Conservation (phyloP, 2,329 filamentous ascomycete species). For the Cytospora piceicola region DNA sequence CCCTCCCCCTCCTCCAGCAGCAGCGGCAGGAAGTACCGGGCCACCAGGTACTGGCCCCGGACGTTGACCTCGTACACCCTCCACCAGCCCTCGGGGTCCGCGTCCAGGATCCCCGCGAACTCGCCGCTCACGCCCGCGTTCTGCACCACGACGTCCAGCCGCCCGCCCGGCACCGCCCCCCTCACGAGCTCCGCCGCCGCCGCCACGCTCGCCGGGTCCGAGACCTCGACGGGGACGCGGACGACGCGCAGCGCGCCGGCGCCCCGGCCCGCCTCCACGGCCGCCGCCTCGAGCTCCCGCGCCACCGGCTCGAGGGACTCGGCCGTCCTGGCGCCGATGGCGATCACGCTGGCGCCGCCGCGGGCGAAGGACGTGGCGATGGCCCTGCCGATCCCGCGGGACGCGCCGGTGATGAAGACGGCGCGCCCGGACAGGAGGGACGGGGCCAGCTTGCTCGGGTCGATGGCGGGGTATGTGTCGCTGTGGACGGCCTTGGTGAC, state of each 20-base stretch:
- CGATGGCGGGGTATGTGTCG: slow-evolving; percentile 22
- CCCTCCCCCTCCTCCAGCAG: slow-evolving; percentile 33
- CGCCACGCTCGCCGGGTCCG: slow-evolving; percentile 1
- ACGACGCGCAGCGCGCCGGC: background rate
- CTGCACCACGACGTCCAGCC: slow-evolving; percentile 13
- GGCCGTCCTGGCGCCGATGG: slow-evolving; percentile 4
- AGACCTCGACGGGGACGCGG: slow-evolving; percentile 1
- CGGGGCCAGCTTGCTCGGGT: slow-evolving; percentile 10
- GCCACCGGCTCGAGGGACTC: slow-evolving; percentile 10
- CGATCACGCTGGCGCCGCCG: slow-evolving; percentile 14
- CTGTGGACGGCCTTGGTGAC: slow-evolving; percentile 19
- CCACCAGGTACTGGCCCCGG: slow-evolving; percentile 50
- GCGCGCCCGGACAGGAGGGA: slow-evolving; percentile 11
- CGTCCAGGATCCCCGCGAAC: slow-evolving; percentile 32
- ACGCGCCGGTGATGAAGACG: slow-evolving; percentile 18
- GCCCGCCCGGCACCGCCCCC: background rate
- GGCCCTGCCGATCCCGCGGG: slow-evolving; percentile 17
- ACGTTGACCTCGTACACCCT: slow-evolving; percentile 53
- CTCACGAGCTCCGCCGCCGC: background rate
- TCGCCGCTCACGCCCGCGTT: slow-evolving; percentile 6
- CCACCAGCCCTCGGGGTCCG: slow-evolving; percentile 42
- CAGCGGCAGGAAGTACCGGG: slow-evolving; percentile 51
- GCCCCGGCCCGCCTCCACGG: slow-evolving; percentile 4
- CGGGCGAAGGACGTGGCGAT: slow-evolving; percentile 19
- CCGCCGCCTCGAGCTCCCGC: slow-evolving; percentile 8